Evolutionary conservation across 2,329 filamentous ascomycete genomes (phyloP), one percentile per base, ranked within the genome.

Genomic region (Penicillium vulpinum): DNA sequence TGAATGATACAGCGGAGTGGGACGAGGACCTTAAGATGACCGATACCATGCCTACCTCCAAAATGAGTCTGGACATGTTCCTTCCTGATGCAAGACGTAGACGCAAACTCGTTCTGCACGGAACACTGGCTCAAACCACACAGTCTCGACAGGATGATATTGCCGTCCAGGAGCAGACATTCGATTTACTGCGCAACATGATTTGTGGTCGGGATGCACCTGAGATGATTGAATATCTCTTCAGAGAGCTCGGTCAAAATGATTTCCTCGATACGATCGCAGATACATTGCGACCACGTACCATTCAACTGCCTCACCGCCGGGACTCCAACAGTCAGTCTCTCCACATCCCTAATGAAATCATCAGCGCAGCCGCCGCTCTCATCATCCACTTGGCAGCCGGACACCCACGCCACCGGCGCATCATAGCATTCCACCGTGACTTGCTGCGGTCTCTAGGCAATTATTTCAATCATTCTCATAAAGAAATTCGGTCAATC

Each of bases 331-430:
- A 65, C 6, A 69, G 62, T 43, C 67, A 69, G 53, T 51, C 69
- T 35, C 54, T 74, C 13, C 69, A 70, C 9, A 67, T 74, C 13
- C 77, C 75, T 9, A 69, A 70, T 24, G 89, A 91, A 73, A 89
- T 97, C 60, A 83, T 97, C 50, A 83, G 85, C 66, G 84, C 90
- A 3, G 88, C 93, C 11, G 85, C 91, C 28, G 94, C 87, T 70
- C 87, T 97, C 55, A 81, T 97, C 47, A 88, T 94, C 15, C 92
- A 97, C 76, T 86, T 97, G 66, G 91, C 92, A 18, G 93, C 92
- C 10, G 91, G 91, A 62, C 80, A 87, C 13, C 86, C 91, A 3
- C 83, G 85, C 29, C 91, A 97, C 73, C 86, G 91, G 54, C 87
- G 92, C 68, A 77, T 91, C 16, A 81, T 96, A 11, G 85, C 95